Conservation (phyloP, 768 basidiomycete species). For the Leccinellum rugosiceps region DNA sequence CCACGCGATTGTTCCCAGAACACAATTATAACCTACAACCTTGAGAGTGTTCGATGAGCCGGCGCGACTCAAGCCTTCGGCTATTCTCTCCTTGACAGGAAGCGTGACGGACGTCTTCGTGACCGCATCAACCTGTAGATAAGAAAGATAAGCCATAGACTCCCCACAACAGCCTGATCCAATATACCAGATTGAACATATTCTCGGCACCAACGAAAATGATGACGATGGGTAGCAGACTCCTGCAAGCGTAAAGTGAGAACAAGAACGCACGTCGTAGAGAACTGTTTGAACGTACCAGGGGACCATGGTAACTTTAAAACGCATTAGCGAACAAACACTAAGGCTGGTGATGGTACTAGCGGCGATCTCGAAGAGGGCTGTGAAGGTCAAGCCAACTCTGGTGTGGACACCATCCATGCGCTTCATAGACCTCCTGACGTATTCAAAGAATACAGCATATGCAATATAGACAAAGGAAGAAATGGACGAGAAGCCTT, state of each 20-base stretch:
- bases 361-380: conserved; percentile 84
- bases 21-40: conserved; percentile 79
- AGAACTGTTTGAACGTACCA: conserved; percentile 49
- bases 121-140: conserved; percentile 73
- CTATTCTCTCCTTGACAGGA: conserved; percentile 88
- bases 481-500: conserved; percentile 59
- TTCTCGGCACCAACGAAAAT: conserved; percentile 96
- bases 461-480: conserved; percentile 76
- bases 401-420: conserved; percentile 88
- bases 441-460: conserved; percentile 69
- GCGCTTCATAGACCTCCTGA: conserved; percentile 68
- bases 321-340: conserved; percentile 87
- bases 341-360: conserved; percentile 93
- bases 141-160: conserved; percentile 23
- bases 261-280: conserved; percentile 2
- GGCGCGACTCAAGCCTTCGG: conserved; percentile 81
- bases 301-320: conserved; percentile 85
- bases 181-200: conserved; percentile 87
- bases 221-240: conserved; percentile 88
- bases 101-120: conserved; percentile 81
- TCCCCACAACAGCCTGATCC: conserved; percentile 8
- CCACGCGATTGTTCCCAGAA: conserved; percentile 73
- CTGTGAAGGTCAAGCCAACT: conserved; percentile 89
- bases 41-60: conserved; percentile 93
- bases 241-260: conserved; percentile 43